Percentiles rank a stretch among this genome's conserved stretches.
Conservation (phyloP, 129 eudicot genomes). For the Lactuca saligna region DNA sequence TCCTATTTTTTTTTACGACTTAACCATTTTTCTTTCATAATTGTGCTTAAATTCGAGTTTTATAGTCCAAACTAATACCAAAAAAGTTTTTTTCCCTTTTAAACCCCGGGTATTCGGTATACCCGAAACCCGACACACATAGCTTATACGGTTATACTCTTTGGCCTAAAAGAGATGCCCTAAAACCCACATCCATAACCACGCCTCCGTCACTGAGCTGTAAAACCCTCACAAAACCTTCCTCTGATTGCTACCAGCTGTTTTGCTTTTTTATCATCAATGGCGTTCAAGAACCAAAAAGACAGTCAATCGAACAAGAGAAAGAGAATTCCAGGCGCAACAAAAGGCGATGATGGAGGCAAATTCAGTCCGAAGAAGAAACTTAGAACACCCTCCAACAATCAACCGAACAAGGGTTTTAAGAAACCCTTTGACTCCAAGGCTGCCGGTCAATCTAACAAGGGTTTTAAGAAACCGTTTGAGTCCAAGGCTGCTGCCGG, state of each 20-base stretch:
- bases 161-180: slow-evolving; percentile 21
- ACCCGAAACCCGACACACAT: too few relatives aligned
- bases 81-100: neutral
- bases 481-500: neutral
- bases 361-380: slow-evolving; percentile 40
- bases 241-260: neutral
- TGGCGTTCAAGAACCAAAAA: slow-evolving; percentile 53
- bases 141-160: neutral
- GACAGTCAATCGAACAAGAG: slow-evolving; percentile 43
- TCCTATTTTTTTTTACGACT: too few relatives aligned
- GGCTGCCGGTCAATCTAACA: neutral
- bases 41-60: too few relatives aligned
- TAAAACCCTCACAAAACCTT: slow-evolving; percentile 37
- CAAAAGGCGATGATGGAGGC: slow-evolving; percentile 33
- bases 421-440: slow-evolving; percentile 35
- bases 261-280: slow-evolving; percentile 21
- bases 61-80: too few relatives aligned
- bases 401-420: slow-evolving; percentile 32
- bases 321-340: slow-evolving; percentile 31
- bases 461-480: slow-evolving; percentile 1
- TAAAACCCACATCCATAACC: slow-evolving; percentile 11
- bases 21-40: too few relatives aligned
- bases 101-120: too few relatives aligned
- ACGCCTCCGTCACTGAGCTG: slow-evolving; percentile 28
- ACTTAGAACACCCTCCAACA: slow-evolving; percentile 31